phyloP scores from a whole-genome alignment of 2,329 filamentous ascomycete species.

The Nigrospora osmanthi region DNA sequence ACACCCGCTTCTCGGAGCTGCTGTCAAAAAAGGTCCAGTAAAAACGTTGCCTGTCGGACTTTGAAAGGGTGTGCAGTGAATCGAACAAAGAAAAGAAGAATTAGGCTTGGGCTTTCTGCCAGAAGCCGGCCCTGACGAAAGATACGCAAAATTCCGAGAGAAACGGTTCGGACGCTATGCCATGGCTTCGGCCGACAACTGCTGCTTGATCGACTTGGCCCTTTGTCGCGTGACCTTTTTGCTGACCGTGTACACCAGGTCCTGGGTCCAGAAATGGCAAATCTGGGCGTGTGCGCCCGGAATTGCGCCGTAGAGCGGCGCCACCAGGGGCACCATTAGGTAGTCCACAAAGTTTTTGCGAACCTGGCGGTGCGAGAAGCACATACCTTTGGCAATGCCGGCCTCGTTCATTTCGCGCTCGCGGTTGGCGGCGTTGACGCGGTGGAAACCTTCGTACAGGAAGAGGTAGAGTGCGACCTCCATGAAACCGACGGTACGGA shows the following conservation, averaged over 20 bases:
- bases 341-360: constrained; percentile 55
- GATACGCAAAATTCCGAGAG: constrained; percentile 12
- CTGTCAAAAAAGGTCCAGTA: constrained; percentile 21
- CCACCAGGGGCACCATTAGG: constrained; percentile 57
- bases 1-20: constrained; percentile 31
- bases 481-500: constrained; percentile 55
- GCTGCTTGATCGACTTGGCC: constrained; percentile 24
- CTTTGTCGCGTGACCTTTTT: constrained; percentile 55
- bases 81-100: constrained; percentile 14
- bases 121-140: constrained; percentile 6
- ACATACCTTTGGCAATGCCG: constrained; percentile 56
- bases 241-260: constrained; percentile 65
- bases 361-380: constrained; percentile 52
- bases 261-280: constrained; percentile 62
- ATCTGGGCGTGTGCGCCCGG: constrained; percentile 61
- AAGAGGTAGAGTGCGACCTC: constrained; percentile 56
- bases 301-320: constrained; percentile 59
- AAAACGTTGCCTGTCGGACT: constrained; percentile 17
- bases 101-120: constrained; percentile 7
- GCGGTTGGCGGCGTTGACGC: constrained; percentile 49
- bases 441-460: constrained; percentile 62
- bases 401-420: constrained; percentile 60
- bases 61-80: constrained; percentile 18
- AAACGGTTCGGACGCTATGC: constrained; percentile 24
- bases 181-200: constrained; percentile 32